Conservation (phyloP, 2,329 filamentous ascomycete species). For the Tolypocladium ovalisporum region DNA sequence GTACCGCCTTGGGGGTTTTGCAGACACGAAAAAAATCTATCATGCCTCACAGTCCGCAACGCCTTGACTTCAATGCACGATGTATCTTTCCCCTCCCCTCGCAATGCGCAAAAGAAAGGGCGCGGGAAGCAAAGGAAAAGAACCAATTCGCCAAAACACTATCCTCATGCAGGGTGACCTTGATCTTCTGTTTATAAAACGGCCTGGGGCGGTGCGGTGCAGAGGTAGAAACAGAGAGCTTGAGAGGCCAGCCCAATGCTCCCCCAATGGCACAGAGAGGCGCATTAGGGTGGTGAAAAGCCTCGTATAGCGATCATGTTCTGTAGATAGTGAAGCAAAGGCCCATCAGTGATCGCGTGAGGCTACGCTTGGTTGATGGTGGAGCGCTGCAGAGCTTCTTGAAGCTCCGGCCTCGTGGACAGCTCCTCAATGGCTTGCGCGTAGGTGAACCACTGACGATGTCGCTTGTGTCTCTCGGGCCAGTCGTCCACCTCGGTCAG, state of each 20-base stretch:
- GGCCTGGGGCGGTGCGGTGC: neutral
- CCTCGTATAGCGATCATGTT: neutral
- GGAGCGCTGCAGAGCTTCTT: conserved; percentile 77
- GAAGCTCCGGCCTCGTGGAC: conserved; percentile 69
- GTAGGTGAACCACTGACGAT: conserved; percentile 83
- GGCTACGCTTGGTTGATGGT: conserved; percentile 43
- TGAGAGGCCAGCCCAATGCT: neutral
- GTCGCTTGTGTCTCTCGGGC: conserved; percentile 90
- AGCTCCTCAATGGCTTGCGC: conserved; percentile 69
- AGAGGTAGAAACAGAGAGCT: neutral
- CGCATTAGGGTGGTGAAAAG: neutral
- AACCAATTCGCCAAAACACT: neutral
- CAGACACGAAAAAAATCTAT: conserved; percentile 14
- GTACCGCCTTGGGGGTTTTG: neutral
- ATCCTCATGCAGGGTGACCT: neutral
- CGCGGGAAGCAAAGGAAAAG: neutral
- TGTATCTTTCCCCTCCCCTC: conserved; percentile 6
- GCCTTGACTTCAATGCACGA: conserved; percentile 16
- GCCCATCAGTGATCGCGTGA: neutral
- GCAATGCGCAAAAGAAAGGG: conserved; percentile 6
- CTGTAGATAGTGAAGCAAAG: neutral
- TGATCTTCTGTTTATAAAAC: neutral
- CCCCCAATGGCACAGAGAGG: neutral
- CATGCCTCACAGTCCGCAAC: conserved; percentile 18
- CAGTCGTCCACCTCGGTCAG: conserved; percentile 75